Percentiles rank a stretch among this genome's conserved stretches.
These are phyloP conservation scores for Fusarium siculi DNA, from an alignment of 2,329 filamentous ascomycete species.

Conservation along the genomic window DNA sequence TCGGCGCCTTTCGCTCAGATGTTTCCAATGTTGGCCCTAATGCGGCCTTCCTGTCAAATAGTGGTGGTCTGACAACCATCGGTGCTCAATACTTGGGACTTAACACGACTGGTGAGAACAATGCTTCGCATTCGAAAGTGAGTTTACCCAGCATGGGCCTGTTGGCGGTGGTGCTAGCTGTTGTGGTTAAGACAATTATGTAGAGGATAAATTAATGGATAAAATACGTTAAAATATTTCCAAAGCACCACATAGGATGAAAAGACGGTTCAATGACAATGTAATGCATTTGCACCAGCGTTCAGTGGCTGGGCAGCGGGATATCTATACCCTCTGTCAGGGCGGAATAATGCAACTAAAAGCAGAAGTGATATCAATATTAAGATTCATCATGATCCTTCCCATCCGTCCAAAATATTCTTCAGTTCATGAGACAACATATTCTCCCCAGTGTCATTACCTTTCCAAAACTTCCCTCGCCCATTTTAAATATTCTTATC, in stretches of 20 bases:
- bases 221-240: not conserved
- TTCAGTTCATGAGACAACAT: not conserved
- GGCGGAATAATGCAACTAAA: constrained; percentile 29
- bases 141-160: not conserved
- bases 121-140: constrained; percentile 13
- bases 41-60: constrained; percentile 73
- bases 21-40: constrained; percentile 81
- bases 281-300: constrained; percentile 12
- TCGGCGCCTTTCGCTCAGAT: constrained; percentile 76
- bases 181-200: constrained; percentile 3
- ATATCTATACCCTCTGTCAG: constrained; percentile 38
- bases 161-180: constrained; percentile 9
- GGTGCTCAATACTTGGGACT: constrained; percentile 80
- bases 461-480: not conserved
- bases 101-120: constrained; percentile 54
- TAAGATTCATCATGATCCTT: constrained; percentile 6
- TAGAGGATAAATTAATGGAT: not conserved
- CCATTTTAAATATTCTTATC: not conserved
- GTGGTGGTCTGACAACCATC: constrained; percentile 78
- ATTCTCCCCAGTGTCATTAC: not conserved
- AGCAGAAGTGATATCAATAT: constrained; percentile 27
- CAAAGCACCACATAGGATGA: not conserved
- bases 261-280: not conserved
- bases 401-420: not conserved
- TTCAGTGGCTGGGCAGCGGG: constrained; percentile 12